phyloP scores from a whole-genome alignment of 768 basidiomycete species.

The Naematelia encephala region DNA sequence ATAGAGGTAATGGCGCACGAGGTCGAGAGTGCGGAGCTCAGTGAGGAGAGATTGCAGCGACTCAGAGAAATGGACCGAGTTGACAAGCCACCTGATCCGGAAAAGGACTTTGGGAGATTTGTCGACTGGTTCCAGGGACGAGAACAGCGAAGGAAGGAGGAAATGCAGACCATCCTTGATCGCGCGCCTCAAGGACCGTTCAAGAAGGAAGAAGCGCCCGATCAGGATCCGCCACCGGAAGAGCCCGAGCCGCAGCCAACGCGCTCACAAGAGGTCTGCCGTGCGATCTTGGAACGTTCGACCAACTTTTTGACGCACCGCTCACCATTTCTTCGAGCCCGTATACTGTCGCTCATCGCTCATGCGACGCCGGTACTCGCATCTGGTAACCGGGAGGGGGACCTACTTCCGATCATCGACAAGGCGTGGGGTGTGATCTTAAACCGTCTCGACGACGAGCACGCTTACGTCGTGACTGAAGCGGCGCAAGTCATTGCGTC shows the following conservation, averaged over 20 bases:
- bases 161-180: constrained; percentile 41
- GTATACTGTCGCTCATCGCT: constrained; percentile 71
- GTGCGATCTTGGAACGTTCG: constrained; percentile 81
- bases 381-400: constrained; percentile 57
- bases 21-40: constrained; percentile 17
- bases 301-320: constrained; percentile 86
- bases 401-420: constrained; percentile 79
- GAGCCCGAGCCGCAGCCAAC: constrained; percentile 56
- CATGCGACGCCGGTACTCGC: constrained; percentile 66
- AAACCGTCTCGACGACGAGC: constrained; percentile 64
- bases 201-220: constrained; percentile 29
- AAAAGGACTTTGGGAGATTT: constrained; percentile 52
- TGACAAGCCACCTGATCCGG: constrained; percentile 31
- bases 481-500: constrained; percentile 71
- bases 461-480: constrained; percentile 74
- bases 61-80: constrained; percentile 21
- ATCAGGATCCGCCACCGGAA: constrained; percentile 45
- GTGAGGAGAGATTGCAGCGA: constrained; percentile 16
- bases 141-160: constrained; percentile 12
- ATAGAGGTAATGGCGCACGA: constrained; percentile 66
- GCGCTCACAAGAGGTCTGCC: constrained; percentile 69
- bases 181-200: constrained; percentile 42
- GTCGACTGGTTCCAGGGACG: constrained; percentile 61
- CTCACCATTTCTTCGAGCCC: constrained; percentile 78
- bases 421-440: constrained; percentile 91